Percentiles rank a stretch among this genome's conserved stretches.
Evolutionary conservation across 2,329 filamentous ascomycete genomes (phyloP).

Genomic region (Periconia sp.): DNA sequence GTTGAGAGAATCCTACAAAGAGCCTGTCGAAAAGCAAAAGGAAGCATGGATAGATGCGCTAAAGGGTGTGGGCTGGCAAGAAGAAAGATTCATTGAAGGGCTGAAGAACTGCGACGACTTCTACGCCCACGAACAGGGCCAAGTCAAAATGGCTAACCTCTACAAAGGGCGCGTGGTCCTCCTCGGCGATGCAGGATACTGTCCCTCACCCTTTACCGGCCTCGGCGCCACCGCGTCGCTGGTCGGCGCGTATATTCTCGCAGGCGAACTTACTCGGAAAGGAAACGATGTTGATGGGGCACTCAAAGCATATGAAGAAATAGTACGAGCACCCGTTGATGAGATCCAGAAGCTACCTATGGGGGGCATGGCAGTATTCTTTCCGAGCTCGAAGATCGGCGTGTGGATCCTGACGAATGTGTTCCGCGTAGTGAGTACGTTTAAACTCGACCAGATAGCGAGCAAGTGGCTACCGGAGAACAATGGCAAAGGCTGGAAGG

Average conservation of each 20-base stretch:
- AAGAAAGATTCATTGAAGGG: constrained; percentile 47
- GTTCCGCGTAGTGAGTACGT: constrained; percentile 34
- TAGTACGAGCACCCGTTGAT: constrained; percentile 22
- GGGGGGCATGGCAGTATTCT: constrained; percentile 3
- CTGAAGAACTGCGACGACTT: constrained; percentile 51
- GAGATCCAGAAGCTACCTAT: constrained; percentile 23
- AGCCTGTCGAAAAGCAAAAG: constrained; percentile 44
- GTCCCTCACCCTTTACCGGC: constrained; percentile 28
- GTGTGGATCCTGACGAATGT: constrained; percentile 41
- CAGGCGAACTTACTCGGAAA: constrained; percentile 33
- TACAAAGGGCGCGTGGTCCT: constrained; percentile 40
- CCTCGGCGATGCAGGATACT: constrained; percentile 44
- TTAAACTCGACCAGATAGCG: constrained; percentile 45
- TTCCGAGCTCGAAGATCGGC: constrained; percentile 39
- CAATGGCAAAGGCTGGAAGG: constrained; percentile 16
- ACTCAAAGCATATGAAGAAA: constrained; percentile 27
- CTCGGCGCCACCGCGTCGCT: constrained; percentile 33
- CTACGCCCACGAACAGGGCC: constrained; percentile 51
- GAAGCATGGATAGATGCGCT: constrained; percentile 46
- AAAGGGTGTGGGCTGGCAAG: constrained; percentile 52
- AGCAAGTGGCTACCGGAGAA: constrained; percentile 38
- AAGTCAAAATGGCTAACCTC: constrained; percentile 54
- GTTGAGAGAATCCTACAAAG: constrained; percentile 26
- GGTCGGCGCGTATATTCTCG: constrained; percentile 44
- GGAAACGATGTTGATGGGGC: constrained; percentile 19